phyloP scores from a whole-genome alignment of 1,284 basidiomycete species.

The Cryptococcus maquisensis region DNA sequence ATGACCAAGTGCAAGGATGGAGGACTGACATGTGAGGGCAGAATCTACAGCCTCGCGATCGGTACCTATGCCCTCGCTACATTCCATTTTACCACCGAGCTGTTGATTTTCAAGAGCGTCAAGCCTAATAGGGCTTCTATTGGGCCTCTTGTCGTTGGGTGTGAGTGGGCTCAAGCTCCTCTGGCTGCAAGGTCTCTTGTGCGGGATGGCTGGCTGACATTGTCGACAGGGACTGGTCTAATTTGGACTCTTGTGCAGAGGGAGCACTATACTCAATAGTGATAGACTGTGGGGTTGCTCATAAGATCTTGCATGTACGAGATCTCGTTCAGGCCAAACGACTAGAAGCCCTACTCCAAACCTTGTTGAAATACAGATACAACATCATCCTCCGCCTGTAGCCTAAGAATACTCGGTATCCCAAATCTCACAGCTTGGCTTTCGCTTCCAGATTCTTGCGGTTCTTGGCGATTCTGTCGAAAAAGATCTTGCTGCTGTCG shows the following conservation, averaged over 20 bases:
- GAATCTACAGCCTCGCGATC: slow-evolving; percentile 85
- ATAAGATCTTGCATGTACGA: no score
- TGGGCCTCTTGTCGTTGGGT: slow-evolving; percentile 77
- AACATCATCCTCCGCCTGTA: no score
- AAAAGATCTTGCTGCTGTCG: slow-evolving; percentile 32
- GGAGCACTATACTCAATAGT: slow-evolving; percentile 24
- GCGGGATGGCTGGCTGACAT: not conserved
- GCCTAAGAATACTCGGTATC: no score
- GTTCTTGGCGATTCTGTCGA: slow-evolving; percentile 22
- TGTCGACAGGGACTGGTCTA: slow-evolving; percentile 18
- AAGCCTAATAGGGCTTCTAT: slow-evolving; percentile 62
- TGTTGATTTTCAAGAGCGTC: slow-evolving; percentile 76
- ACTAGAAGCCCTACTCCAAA: no score
- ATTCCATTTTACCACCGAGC: slow-evolving; percentile 80
- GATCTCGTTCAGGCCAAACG: no score
- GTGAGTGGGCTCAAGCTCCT: slow-evolving; percentile 55
- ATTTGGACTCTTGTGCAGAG: slow-evolving; percentile 34
- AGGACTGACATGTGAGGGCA: slow-evolving; percentile 39
- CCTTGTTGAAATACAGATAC: no score
- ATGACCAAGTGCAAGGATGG: not conserved
- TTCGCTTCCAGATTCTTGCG: slow-evolving; percentile 7
- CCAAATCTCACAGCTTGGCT: slow-evolving; percentile 24
- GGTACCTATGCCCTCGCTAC: slow-evolving; percentile 86
- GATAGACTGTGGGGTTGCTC: no score
- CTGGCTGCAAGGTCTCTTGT: not conserved